These are phyloP conservation scores for Tripterygium wilfordii DNA, from an alignment of 177 flowering plant genomes.

Conservation along the genomic window DNA sequence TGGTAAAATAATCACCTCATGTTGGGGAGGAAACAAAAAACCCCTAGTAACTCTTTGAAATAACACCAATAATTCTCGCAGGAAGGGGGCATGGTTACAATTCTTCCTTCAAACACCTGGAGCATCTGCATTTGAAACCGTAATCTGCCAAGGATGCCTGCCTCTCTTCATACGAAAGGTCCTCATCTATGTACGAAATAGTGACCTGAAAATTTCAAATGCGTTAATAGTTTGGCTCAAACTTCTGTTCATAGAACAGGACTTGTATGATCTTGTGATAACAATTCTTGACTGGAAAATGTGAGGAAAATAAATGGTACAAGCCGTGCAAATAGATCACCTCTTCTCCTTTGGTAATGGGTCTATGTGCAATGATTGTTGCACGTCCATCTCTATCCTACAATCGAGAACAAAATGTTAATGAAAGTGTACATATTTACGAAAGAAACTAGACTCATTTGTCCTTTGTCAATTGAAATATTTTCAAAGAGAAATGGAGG, in stretches of 20 bases:
- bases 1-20: too few relatives aligned
- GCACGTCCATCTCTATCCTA: constrained; percentile 98
- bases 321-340: constrained; percentile 21
- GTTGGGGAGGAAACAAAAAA: too few relatives aligned
- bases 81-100: too few relatives aligned
- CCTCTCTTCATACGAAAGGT: constrained; percentile 70
- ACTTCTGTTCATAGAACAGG: too few relatives aligned
- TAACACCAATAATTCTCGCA: too few relatives aligned
- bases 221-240: not conserved
- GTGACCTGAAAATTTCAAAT: constrained; percentile 54
- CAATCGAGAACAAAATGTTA: constrained; percentile 6
- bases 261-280: not conserved
- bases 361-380: constrained; percentile 53
- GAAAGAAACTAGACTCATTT: too few relatives aligned
- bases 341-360: constrained; percentile 76
- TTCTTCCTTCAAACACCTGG: constrained; percentile 55
- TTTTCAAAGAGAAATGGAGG: too few relatives aligned
- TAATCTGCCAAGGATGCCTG: constrained; percentile 81
- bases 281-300: not conserved
- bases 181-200: constrained; percentile 90
- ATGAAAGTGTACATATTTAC: not conserved
- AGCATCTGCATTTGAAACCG: constrained; percentile 79
- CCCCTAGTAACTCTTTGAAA: too few relatives aligned
- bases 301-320: not conserved
- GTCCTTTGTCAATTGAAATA: too few relatives aligned